Conservation (phyloP, 352 stramenopile genomes). For the Phytophthora pluvialis region DNA sequence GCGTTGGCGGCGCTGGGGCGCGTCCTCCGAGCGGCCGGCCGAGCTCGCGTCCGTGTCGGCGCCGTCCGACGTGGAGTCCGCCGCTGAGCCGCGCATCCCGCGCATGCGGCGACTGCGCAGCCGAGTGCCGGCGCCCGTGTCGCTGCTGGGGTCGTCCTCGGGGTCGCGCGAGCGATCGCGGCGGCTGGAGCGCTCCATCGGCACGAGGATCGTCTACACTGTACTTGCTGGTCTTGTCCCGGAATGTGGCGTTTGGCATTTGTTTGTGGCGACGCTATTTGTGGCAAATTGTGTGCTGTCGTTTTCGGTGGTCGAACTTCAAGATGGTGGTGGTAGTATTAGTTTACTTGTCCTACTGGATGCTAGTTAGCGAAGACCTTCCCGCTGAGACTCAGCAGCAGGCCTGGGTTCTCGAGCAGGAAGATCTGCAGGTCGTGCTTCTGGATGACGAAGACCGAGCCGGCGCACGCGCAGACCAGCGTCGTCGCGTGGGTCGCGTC, state of each 20-base stretch:
- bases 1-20: slow-evolving; percentile 21
- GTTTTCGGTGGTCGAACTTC: slow-evolving; percentile 31
- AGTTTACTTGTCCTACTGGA: background rate
- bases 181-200: slow-evolving; percentile 67
- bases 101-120: slow-evolving; percentile 47
- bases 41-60: slow-evolving; percentile 69
- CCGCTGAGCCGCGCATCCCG: slow-evolving; percentile 34
- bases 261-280: background rate
- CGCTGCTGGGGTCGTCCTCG: slow-evolving; percentile 38
- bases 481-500: slow-evolving; percentile 64
- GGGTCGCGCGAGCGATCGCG: slow-evolving; percentile 39
- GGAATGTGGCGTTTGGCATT: background rate
- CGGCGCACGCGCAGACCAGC: slow-evolving; percentile 59
- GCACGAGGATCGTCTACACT: background rate
- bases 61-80: slow-evolving; percentile 59
- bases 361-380: slow-evolving; percentile 54
- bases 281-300: background rate
- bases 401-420: slow-evolving; percentile 74
- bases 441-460: slow-evolving; percentile 64
- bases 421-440: slow-evolving; percentile 79
- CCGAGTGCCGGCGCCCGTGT: slow-evolving; percentile 35
- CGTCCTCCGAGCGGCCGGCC: slow-evolving; percentile 9
- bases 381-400: slow-evolving; percentile 77
- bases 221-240: background rate
- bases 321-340: background rate